A percentile compares a stretch with the other conserved stretches of the same genome.
phyloP scores from a whole-genome alignment of 768 basidiomycete species.

The Termitomyces sp. region DNA sequence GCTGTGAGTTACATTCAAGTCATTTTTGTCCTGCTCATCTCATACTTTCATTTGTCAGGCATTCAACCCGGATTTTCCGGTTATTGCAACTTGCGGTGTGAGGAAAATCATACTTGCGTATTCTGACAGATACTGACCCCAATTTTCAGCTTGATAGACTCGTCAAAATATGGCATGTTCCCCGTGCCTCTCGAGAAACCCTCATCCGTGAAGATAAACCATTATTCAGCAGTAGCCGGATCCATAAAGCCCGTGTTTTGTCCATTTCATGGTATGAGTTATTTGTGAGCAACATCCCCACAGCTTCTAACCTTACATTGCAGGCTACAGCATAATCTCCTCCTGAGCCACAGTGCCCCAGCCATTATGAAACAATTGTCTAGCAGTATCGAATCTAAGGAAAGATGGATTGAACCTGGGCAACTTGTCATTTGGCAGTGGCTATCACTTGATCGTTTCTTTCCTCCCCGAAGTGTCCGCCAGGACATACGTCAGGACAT shows the following conservation, averaged over 20 bases:
- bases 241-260: constrained; percentile 64
- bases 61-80: constrained; percentile 60
- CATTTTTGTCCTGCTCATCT: constrained; percentile 1
- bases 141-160: constrained; percentile 58
- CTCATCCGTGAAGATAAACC: constrained; percentile 71
- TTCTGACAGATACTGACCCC: not conserved
- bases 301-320: not conserved
- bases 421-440: constrained; percentile 63
- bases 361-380: constrained; percentile 37
- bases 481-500: constrained; percentile 28
- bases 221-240: constrained; percentile 60
- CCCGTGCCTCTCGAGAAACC: constrained; percentile 28
- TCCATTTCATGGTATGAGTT: constrained; percentile 56
- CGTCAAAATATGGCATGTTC: constrained; percentile 73
- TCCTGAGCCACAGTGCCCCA: constrained; percentile 52
- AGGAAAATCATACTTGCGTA: constrained; percentile 17
- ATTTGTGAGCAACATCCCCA: not conserved
- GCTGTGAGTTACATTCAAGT: constrained; percentile 42
- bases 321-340: constrained; percentile 57
- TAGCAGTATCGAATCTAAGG: constrained; percentile 19
- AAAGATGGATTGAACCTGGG: constrained; percentile 39
- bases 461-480: constrained; percentile 47
- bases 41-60: constrained; percentile 35
- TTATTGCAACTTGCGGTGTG: constrained; percentile 80
- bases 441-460: constrained; percentile 64